Evolutionary conservation across 2,329 filamentous ascomycete genomes (phyloP).

Genomic region (Pleoardoris graminearum): DNA sequence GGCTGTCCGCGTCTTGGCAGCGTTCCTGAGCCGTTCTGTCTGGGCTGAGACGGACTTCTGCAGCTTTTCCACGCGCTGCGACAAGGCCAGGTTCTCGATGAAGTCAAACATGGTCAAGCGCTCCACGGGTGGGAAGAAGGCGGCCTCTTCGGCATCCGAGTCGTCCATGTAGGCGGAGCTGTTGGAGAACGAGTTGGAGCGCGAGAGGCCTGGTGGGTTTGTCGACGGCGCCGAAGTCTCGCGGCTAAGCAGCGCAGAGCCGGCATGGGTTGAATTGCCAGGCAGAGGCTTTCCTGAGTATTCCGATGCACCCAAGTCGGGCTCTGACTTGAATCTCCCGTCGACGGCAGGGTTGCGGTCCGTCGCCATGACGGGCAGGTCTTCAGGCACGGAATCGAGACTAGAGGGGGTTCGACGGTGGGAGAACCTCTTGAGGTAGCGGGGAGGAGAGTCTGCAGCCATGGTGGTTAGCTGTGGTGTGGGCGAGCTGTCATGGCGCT

Average conservation of each 20-base stretch:
- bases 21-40: constrained; percentile 82
- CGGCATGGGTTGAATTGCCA: constrained; percentile 31
- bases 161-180: constrained; percentile 83
- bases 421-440: constrained; percentile 20
- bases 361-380: constrained; percentile 36
- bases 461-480: constrained; percentile 34
- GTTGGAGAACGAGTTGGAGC: constrained; percentile 79
- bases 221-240: constrained; percentile 48
- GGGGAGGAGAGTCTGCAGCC: constrained; percentile 37
- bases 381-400: constrained; percentile 37
- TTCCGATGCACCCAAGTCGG: constrained; percentile 33
- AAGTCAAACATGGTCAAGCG: constrained; percentile 90
- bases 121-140: constrained; percentile 77
- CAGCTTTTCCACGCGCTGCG: constrained; percentile 87
- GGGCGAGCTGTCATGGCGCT: constrained; percentile 11
- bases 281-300: constrained; percentile 28
- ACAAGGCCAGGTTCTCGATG: constrained; percentile 87
- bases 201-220: constrained; percentile 63
- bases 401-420: constrained; percentile 37
- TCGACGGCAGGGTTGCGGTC: constrained; percentile 21
- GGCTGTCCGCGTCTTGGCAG: constrained; percentile 74
- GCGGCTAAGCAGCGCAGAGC: constrained; percentile 41
- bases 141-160: constrained; percentile 71
- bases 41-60: constrained; percentile 81
- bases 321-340: constrained; percentile 35